A percentile compares a stretch with the other conserved stretches of the same genome.
Conservation (phyloP, 1,139 yeast species). For the Taphrina betulina region DNA sequence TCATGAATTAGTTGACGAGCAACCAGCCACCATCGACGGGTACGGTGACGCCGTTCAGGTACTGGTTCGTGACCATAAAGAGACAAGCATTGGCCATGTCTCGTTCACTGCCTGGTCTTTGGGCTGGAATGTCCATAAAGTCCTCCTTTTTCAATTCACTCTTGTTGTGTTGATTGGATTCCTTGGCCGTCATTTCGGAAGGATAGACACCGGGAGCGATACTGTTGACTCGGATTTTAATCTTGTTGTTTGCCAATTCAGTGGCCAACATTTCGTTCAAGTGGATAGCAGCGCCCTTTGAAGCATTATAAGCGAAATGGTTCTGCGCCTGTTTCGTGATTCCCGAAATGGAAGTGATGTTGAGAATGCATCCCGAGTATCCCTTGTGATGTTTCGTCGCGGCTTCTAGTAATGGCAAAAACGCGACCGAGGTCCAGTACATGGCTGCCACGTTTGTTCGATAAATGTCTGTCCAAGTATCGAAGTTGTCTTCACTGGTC, state of each 20-base stretch:
- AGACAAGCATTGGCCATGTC: slow-evolving; percentile 39
- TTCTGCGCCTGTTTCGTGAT: slow-evolving; percentile 50
- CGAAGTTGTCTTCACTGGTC: slow-evolving; percentile 4
- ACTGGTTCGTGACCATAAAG: slow-evolving; percentile 38
- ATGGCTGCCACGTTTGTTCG: slow-evolving; percentile 36
- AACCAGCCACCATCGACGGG: slow-evolving; percentile 38
- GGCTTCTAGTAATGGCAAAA: slow-evolving; percentile 23
- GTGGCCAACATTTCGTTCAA: slow-evolving; percentile 38
- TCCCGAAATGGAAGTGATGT: slow-evolving; percentile 31
- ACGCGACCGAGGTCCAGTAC: slow-evolving; percentile 28
- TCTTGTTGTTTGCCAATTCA: slow-evolving; percentile 35
- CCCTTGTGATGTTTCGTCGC: slow-evolving; percentile 28
- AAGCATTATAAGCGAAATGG: slow-evolving; percentile 48
- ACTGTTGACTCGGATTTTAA: slow-evolving; percentile 41
- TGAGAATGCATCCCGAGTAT: slow-evolving; percentile 28
- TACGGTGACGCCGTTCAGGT: slow-evolving; percentile 33
- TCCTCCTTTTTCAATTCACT: slow-evolving; percentile 27
- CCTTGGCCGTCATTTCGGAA: slow-evolving; percentile 38
- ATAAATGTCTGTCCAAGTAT: slow-evolving; percentile 28
- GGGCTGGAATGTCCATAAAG: slow-evolving; percentile 34
- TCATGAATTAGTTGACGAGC: slow-evolving; percentile 21
- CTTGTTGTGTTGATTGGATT: slow-evolving; percentile 24
- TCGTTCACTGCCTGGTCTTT: slow-evolving; percentile 37
- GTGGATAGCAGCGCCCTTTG: slow-evolving; percentile 39
- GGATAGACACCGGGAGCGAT: slow-evolving; percentile 39